phyloP scores from a whole-genome alignment of 2,329 filamentous ascomycete genomes.

The Pseudocercospora cruenta region DNA sequence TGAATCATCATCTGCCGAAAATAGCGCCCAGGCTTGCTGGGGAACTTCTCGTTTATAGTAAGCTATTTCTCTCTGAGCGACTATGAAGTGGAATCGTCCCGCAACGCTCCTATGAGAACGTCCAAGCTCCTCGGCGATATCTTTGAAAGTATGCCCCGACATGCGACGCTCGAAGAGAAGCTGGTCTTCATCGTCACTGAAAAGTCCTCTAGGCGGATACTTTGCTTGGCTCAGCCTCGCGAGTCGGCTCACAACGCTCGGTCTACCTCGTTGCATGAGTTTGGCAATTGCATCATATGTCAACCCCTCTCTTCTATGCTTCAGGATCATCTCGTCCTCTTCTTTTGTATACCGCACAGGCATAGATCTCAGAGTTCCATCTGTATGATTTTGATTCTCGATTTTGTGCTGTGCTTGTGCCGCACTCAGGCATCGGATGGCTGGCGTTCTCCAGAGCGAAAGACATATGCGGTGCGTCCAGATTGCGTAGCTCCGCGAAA shows the following conservation, averaged over 20 bases:
- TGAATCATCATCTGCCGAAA: not conserved
- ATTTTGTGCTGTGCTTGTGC: not conserved
- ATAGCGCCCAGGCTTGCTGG: not conserved
- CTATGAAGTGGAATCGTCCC: not conserved
- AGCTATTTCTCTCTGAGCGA: not conserved
- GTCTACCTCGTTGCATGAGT: not conserved
- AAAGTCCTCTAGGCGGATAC: not conserved
- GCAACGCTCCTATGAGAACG: not conserved
- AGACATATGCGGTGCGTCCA: not conserved
- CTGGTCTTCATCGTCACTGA: not conserved
- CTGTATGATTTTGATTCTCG: not conserved
- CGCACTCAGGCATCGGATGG: not conserved
- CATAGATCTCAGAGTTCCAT: not conserved
- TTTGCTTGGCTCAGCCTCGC: not conserved
- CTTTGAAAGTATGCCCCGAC: not conserved
- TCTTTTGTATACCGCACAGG: not conserved
- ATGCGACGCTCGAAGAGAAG: not conserved
- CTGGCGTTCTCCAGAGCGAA: not conserved
- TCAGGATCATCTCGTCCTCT: not conserved
- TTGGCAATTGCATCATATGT: not conserved
- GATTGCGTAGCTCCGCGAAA: not conserved
- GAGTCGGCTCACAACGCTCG: not conserved
- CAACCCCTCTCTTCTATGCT: not conserved
- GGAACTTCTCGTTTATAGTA: not conserved
- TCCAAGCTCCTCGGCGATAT: not conserved